Evolutionary conservation across 495 filamentous ascomycete genomes (phyloP).

Genomic region (Viridothelium virens): DNA sequence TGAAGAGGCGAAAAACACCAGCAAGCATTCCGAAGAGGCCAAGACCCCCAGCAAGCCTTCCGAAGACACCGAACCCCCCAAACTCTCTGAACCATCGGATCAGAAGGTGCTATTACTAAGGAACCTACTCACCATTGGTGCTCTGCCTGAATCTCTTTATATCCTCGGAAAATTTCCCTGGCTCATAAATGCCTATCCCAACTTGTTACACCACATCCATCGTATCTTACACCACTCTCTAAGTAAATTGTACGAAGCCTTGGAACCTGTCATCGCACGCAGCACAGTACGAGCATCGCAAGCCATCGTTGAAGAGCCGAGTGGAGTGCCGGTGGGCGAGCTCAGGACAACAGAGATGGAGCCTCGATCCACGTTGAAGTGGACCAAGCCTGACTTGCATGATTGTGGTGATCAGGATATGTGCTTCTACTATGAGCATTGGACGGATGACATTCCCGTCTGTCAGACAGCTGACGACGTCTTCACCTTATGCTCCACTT

Average conservation of each 20-base stretch:
- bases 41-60: conserved; percentile 36
- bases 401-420: conserved; percentile 66
- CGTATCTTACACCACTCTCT: conserved; percentile 76
- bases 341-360: conserved; percentile 40
- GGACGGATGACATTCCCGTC: conserved; percentile 84
- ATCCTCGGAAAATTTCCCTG: conserved; percentile 87
- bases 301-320: conserved; percentile 2
- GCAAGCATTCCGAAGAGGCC: conserved; percentile 43
- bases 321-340: conserved; percentile 43
- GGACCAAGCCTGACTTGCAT: conserved; percentile 69
- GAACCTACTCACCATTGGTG: conserved; percentile 81
- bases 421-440: conserved; percentile 95
- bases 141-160: conserved; percentile 85
- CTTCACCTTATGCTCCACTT: conserved; percentile 74
- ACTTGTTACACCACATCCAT: conserved; percentile 69
- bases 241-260: conserved; percentile 54
- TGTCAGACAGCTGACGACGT: conserved; percentile 88
- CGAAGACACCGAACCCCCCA: conserved; percentile 46
- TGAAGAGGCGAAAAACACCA: conserved; percentile 25
- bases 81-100: conserved; percentile 72
- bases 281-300: conserved; percentile 37
- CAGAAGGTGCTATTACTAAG: conserved; percentile 81
- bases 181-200: conserved; percentile 74
- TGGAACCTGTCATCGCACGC: conserved; percentile 41
- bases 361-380: conserved; percentile 66